These are phyloP conservation scores for Cyclanthera cordifolia DNA, from an alignment of 306 rosid species.

Conservation along the genomic window DNA sequence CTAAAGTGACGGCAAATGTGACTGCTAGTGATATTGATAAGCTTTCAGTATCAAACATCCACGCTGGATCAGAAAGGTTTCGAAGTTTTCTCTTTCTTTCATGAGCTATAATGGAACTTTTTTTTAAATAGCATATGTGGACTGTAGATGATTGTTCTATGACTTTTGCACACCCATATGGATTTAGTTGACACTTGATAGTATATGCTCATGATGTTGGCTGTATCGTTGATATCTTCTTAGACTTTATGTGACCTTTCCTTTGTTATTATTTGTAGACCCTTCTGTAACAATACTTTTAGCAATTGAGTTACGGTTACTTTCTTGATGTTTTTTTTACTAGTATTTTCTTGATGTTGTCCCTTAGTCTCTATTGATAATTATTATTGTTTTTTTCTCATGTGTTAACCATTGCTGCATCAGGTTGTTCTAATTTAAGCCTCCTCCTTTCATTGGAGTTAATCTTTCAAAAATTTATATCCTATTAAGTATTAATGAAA, in stretches of 20 bases:
- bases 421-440: neutral
- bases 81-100: constrained; percentile 10
- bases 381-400: neutral
- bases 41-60: constrained; percentile 67
- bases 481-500: neutral
- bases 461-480: neutral
- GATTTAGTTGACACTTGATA: neutral
- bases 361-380: neutral
- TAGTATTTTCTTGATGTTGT: neutral
- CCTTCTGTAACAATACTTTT: neutral
- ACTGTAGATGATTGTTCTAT: neutral
- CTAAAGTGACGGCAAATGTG: constrained; percentile 22
- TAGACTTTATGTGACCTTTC: neutral
- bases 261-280: neutral
- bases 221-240: neutral
- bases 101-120: neutral
- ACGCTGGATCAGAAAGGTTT: constrained; percentile 47
- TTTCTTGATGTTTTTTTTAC: no score
- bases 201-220: neutral
- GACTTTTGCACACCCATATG: neutral
- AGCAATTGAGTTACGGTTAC: neutral
- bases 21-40: constrained; percentile 82
- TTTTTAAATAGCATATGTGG: neutral
- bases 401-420: neutral
- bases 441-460: no score